Base-by-base conservation (phyloP, 768 basidiomycete species). In the Kondoa subrosea region DNA sequence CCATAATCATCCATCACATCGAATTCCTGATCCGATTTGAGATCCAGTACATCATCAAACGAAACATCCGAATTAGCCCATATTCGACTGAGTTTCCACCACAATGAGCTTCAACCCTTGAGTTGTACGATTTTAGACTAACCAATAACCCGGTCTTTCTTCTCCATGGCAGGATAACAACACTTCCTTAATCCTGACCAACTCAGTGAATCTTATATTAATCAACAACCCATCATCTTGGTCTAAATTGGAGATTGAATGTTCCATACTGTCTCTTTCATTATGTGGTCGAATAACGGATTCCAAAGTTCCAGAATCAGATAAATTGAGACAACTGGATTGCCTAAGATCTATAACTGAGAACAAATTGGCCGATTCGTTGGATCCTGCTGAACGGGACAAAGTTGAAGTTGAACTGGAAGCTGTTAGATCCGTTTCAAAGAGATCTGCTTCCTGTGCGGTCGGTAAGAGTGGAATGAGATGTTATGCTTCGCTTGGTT, bases 151-250 rank as follows among this genome's bases (percentile, higher is more conserved):
- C 15, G 65, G 34, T 12, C 25, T 27, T 30, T 64, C 34, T 8
- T 66, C 26, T 16, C 60, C 16, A 29, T 25, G 29, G 15, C 27
- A 15, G 0, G 58, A 31, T 3, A 64, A 26, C 31, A 68, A 57
- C 26, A 64, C 25, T 31, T 62, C 56, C 70, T 75, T 75, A 57
- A 75, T 68, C 16, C 74, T 68, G 16, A 75, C 73, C 2, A 65
- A 34, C 25, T 67, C 69, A 27, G 56, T 66, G 30, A 65, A 60
- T 25, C 12, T 14, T 34, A 74, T 70, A 4, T 72, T 69, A 0
- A 73, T 27, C 2, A 75, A 29, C 27, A 75, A 34, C 57, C 73
- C 74, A 63, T 71, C 71, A 29, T 72, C 71, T 4, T 69, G 72
- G 8, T 72, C 71, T 59, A 72, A 70, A 1, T 57, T 69, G 29